Evolutionary conservation across 768 basidiomycete species (phyloP).

Genomic region (Kwoniella dejecticola): DNA sequence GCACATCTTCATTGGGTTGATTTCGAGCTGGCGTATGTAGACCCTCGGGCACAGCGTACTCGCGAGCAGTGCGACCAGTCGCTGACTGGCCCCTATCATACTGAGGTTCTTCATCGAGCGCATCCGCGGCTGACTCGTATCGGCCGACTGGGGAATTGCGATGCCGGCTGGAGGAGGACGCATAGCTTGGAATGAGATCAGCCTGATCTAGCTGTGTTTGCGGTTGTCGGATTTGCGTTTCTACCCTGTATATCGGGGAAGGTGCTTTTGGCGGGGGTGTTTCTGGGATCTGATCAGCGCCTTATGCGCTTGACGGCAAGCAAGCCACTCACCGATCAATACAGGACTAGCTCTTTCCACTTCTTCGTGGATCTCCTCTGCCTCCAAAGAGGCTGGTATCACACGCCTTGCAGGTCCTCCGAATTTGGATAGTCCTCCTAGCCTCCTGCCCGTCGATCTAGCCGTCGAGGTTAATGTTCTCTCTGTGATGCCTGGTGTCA

Average conservation of each 20-base stretch:
- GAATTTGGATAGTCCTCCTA: constrained; percentile 44
- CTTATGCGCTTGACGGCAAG: too few relatives aligned
- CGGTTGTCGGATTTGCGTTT: background rate
- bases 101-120: too few relatives aligned
- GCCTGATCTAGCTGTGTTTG: too few relatives aligned
- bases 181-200: too few relatives aligned
- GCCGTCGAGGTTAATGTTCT: constrained; percentile 30
- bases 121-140: too few relatives aligned
- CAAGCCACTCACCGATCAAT: constrained; percentile 19
- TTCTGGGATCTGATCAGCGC: too few relatives aligned
- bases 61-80: background rate
- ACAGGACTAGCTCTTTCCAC: constrained; percentile 11
- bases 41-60: background rate
- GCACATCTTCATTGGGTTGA: constrained; percentile 16
- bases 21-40: background rate
- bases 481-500: constrained; percentile 43
- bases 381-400: constrained; percentile 12
- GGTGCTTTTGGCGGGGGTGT: too few relatives aligned
- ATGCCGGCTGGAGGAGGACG: too few relatives aligned
- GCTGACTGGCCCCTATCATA: background rate
- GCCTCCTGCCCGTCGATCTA: constrained; percentile 37
- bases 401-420: constrained; percentile 49
- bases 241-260: background rate
- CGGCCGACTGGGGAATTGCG: too few relatives aligned
- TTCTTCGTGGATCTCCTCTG: constrained; percentile 24